These are phyloP conservation scores for Toxicodendron radicans DNA, from an alignment of 345 rosid species.

Conservation along the genomic window DNA sequence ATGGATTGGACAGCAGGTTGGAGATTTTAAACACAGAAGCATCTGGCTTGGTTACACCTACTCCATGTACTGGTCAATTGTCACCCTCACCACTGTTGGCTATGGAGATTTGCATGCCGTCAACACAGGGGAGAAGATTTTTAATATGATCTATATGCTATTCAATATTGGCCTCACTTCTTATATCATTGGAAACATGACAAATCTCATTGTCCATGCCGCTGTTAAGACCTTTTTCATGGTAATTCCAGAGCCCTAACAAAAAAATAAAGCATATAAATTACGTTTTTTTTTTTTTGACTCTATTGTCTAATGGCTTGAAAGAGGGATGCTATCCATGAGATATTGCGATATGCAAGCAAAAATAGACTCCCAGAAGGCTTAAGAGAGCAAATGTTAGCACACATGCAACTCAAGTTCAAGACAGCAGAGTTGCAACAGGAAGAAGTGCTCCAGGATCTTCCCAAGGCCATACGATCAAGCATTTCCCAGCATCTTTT, in stretches of 20 bases:
- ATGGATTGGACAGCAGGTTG: slow-evolving; percentile 65
- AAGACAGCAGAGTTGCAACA: slow-evolving; percentile 82
- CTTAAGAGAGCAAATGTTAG: slow-evolving; percentile 85
- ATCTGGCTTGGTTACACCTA: slow-evolving; percentile 87
- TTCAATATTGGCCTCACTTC: slow-evolving; percentile 89
- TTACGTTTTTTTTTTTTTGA: no score
- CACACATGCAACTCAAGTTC: slow-evolving; percentile 92
- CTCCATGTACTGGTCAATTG: slow-evolving; percentile 91
- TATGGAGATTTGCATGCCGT: slow-evolving; percentile 86
- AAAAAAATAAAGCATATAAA: no score
- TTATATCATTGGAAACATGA: slow-evolving; percentile 91
- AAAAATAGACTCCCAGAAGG: slow-evolving; percentile 84
- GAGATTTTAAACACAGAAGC: slow-evolving; percentile 64
- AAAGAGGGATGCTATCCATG: slow-evolving; percentile 80
- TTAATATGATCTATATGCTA: slow-evolving; percentile 79
- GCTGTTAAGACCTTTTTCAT: slow-evolving; percentile 63
- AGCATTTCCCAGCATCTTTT: slow-evolving; percentile 84
- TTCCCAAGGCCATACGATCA: slow-evolving; percentile 90
- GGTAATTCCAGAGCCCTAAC: slow-evolving; percentile 34
- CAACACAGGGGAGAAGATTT: slow-evolving; percentile 67
- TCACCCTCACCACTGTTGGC: slow-evolving; percentile 88
- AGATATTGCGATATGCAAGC: slow-evolving; percentile 70
- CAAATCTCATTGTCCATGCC: slow-evolving; percentile 81
- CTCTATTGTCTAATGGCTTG: slow-evolving; percentile 10
- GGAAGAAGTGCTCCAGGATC: slow-evolving; percentile 75